A percentile compares a stretch with the other conserved stretches of the same genome.
Conservation (phyloP, 2,329 filamentous ascomycete genomes). For the Pseudogymnoascus sp. region DNA sequence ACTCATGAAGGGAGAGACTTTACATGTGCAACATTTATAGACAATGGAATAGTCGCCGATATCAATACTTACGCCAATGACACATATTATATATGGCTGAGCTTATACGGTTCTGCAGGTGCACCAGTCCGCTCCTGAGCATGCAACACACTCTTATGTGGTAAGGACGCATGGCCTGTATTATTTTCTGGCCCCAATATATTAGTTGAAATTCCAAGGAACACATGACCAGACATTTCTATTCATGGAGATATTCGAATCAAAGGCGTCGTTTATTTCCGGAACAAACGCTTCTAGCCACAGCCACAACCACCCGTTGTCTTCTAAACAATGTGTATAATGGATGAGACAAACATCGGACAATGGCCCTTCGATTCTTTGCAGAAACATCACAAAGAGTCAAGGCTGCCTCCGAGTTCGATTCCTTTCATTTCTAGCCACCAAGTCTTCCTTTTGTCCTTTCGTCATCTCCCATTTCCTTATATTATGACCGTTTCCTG, state of each 20-base stretch:
- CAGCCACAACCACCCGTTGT: background rate
- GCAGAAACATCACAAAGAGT: background rate
- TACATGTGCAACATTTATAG: background rate
- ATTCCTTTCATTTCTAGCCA: background rate
- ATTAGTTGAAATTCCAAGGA: background rate
- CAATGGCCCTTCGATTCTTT: background rate
- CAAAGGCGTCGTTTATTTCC: background rate
- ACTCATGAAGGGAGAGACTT: background rate
- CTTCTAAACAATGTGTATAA: background rate
- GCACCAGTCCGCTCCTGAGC: too few species aligned
- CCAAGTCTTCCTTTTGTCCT: background rate
- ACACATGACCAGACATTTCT: background rate
- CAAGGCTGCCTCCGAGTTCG: background rate
- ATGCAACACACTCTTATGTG: background rate
- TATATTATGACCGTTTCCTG: background rate
- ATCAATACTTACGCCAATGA: background rate
- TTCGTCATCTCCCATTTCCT: background rate
- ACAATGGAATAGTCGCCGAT: background rate
- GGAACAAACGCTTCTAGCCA: background rate
- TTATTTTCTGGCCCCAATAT: background rate
- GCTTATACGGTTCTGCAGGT: background rate
- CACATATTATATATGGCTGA: background rate
- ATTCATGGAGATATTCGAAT: background rate
- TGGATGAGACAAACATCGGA: background rate
- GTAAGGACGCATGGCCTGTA: background rate